Evolutionary conservation across 2,329 filamentous ascomycete genomes (phyloP).

Genomic region (Bipolaris bicolor): DNA sequence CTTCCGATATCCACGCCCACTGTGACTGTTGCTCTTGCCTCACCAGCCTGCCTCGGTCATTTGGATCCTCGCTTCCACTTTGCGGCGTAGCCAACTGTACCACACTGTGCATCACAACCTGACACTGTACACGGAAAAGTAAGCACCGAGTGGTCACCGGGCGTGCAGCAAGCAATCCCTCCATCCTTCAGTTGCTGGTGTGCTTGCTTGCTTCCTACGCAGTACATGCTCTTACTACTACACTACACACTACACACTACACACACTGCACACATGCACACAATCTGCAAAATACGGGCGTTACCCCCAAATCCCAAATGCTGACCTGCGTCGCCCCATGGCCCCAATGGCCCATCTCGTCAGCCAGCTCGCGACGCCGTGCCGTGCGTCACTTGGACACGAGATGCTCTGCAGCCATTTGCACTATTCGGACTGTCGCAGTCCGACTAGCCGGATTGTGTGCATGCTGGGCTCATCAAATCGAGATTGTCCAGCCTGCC

Average conservation of each 20-base stretch:
- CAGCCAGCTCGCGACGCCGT: slow-evolving; percentile 13
- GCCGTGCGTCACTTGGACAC: slow-evolving; percentile 14
- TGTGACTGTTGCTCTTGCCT: slow-evolving; percentile 19
- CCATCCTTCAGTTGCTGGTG: too few species aligned
- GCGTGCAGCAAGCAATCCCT: background rate
- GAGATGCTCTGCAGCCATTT: slow-evolving; percentile 15
- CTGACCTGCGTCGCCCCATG: slow-evolving; percentile 26
- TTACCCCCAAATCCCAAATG: slow-evolving; percentile 2
- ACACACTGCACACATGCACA: slow-evolving; percentile 10
- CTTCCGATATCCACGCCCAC: slow-evolving; percentile 26
- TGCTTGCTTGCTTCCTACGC: slow-evolving; percentile 15
- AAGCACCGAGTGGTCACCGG: slow-evolving; percentile 30
- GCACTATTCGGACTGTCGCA: slow-evolving; percentile 20
- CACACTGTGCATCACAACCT: slow-evolving; percentile 41
- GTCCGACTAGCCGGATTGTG: slow-evolving; percentile 20
- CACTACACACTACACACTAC: slow-evolving; percentile 2
- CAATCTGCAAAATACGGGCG: background rate
- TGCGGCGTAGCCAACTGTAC: slow-evolving; percentile 25
- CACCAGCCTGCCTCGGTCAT: slow-evolving; percentile 34
- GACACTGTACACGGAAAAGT: slow-evolving; percentile 20
- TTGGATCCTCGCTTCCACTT: slow-evolving; percentile 24
- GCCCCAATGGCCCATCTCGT: slow-evolving; percentile 7
- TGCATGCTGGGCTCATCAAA: slow-evolving; percentile 26
- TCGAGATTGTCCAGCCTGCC: slow-evolving; percentile 31
- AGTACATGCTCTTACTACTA: background rate